Conservation (phyloP, 495 filamentous ascomycete species). For the Sabuloglossum arenarium region DNA sequence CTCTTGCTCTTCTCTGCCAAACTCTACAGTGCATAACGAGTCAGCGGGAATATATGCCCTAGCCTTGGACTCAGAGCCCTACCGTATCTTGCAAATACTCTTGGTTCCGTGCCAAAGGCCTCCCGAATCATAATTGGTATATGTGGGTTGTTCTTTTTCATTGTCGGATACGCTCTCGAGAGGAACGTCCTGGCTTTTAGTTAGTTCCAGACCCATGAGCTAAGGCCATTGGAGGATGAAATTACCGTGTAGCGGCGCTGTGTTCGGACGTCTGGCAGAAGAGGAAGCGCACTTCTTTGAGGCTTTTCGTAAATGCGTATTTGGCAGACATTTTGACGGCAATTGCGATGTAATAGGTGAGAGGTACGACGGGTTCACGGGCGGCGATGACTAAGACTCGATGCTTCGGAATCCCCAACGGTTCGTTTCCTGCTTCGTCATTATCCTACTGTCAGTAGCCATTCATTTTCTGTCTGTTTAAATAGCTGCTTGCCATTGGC, state of each 20-base stretch:
- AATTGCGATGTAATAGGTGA: too few relatives aligned
- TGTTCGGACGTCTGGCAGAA: slow-evolving; percentile 87
- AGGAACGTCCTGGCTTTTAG: slow-evolving; percentile 53
- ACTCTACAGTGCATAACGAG: slow-evolving; percentile 28
- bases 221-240: slow-evolving; percentile 3
- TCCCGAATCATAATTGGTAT: slow-evolving; percentile 91
- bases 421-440: too few relatives aligned
- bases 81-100: slow-evolving; percentile 89
- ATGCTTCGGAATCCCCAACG: too few relatives aligned
- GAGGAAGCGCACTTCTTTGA: slow-evolving; percentile 93
- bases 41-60: slow-evolving; percentile 4
- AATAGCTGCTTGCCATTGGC: not conserved
- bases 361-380: too few relatives aligned
- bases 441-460: too few relatives aligned
- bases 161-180: slow-evolving; percentile 78
- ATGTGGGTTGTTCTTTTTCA: slow-evolving; percentile 97
- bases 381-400: not conserved
- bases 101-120: slow-evolving; percentile 58
- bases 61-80: slow-evolving; percentile 15
- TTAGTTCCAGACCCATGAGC: not conserved
- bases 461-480: too few relatives aligned
- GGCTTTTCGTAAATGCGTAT: slow-evolving; percentile 66
- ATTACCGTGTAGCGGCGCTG: slow-evolving; percentile 67
- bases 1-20: slow-evolving; percentile 75
- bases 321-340: slow-evolving; percentile 53